phyloP scores from a whole-genome alignment of 2,329 filamentous ascomycete genomes.

The Fusarium falciforme region DNA sequence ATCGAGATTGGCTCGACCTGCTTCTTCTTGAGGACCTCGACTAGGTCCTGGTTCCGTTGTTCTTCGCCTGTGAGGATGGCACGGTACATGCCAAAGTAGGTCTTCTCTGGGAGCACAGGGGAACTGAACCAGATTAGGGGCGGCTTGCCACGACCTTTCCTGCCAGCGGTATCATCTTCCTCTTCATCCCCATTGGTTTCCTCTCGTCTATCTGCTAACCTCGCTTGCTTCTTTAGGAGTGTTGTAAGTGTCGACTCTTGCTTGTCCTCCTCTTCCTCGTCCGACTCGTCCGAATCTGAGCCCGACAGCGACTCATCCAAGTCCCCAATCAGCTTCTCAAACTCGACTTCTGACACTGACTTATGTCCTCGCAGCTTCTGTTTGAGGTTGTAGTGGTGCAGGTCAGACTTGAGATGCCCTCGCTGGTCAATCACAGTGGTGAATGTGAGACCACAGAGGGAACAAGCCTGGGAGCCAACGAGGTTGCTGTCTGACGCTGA shows the following conservation, averaged over 20 bases:
- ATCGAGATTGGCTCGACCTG: slow-evolving; percentile 75
- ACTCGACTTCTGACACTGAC: slow-evolving; percentile 82
- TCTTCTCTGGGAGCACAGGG: slow-evolving; percentile 78
- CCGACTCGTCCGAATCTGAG: slow-evolving; percentile 78
- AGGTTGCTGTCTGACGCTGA: slow-evolving; percentile 52
- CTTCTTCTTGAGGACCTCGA: slow-evolving; percentile 78
- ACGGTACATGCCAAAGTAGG: slow-evolving; percentile 86
- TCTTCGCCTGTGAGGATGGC: slow-evolving; percentile 82
- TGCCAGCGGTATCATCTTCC: slow-evolving; percentile 55
- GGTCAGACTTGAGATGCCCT: slow-evolving; percentile 87
- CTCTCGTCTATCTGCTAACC: slow-evolving; percentile 65
- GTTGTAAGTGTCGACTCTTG: slow-evolving; percentile 80
- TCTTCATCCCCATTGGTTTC: slow-evolving; percentile 64
- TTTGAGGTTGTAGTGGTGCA: slow-evolving; percentile 95
- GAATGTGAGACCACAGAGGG: slow-evolving; percentile 81
- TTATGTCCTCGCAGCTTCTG: slow-evolving; percentile 82
- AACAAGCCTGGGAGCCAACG: slow-evolving; percentile 79
- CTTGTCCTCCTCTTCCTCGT: slow-evolving; percentile 70
- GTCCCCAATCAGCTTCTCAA: slow-evolving; percentile 85
- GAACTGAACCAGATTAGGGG: slow-evolving; percentile 90
- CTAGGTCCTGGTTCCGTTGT: slow-evolving; percentile 68
- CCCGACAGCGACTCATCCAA: slow-evolving; percentile 94
- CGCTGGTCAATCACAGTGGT: slow-evolving; percentile 82
- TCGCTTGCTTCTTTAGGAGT: slow-evolving; percentile 85
- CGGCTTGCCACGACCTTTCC: slow-evolving; percentile 70